Evolutionary conservation across 805 yeast genomes (phyloP).

Genomic region (Ogataea nitratoaversa): DNA sequence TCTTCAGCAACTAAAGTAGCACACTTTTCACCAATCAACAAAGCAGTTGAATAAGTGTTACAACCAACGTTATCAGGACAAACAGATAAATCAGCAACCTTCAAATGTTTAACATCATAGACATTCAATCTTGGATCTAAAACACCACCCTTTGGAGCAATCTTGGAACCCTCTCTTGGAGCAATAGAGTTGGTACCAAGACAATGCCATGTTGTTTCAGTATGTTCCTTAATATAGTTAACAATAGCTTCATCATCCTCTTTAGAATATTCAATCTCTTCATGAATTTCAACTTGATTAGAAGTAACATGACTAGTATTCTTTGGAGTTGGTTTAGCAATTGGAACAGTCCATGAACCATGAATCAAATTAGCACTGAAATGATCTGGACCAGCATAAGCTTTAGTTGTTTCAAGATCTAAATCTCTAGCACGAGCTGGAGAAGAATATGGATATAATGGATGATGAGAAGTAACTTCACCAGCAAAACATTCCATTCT

Average conservation of each 20-base stretch:
- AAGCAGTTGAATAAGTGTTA: slow-evolving; percentile 28
- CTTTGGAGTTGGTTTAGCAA: slow-evolving; percentile 20
- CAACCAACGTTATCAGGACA: slow-evolving; percentile 31
- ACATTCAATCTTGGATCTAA: slow-evolving; percentile 26
- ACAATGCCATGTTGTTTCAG: slow-evolving; percentile 30
- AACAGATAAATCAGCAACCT: slow-evolving; percentile 28
- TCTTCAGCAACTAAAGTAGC: slow-evolving; percentile 28
- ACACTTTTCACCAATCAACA: slow-evolving; percentile 28
- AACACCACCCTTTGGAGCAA: slow-evolving; percentile 28
- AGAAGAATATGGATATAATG: slow-evolving; percentile 22
- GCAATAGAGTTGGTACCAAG: slow-evolving; percentile 28
- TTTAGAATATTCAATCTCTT: slow-evolving; percentile 21
- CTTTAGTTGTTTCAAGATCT: slow-evolving; percentile 24
- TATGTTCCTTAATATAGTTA: slow-evolving; percentile 26
- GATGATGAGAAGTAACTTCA: slow-evolving; percentile 28
- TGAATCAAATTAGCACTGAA: slow-evolving; percentile 25
- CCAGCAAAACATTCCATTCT: slow-evolving; percentile 28
- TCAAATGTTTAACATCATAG: slow-evolving; percentile 24
- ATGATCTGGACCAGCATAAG: slow-evolving; percentile 26
- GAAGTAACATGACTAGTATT: slow-evolving; percentile 21
- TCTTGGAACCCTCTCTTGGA: slow-evolving; percentile 27
- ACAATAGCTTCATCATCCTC: slow-evolving; percentile 27
- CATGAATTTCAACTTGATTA: slow-evolving; percentile 21
- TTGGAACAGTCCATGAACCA: slow-evolving; percentile 29
- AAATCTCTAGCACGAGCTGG: slow-evolving; percentile 26